These are phyloP conservation scores for Pichia cabralensis DNA, from an alignment of 805 yeast species.

Conservation along the genomic window DNA sequence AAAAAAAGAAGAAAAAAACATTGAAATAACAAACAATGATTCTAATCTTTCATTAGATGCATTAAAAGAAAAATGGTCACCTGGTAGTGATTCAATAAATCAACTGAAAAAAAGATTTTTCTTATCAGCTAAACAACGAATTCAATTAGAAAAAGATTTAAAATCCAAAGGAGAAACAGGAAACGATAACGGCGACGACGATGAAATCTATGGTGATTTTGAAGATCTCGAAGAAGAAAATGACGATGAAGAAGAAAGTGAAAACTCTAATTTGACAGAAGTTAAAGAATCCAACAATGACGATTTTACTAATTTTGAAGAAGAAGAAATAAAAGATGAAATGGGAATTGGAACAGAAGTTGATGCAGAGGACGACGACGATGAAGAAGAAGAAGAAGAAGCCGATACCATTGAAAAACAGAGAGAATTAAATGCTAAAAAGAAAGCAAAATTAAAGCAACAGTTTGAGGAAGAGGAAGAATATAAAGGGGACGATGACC, in stretches of 20 bases:
- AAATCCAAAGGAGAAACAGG: conserved; percentile 15
- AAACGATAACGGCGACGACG: conserved; percentile 16
- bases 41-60: conserved; percentile 27
- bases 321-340: conserved; percentile 36
- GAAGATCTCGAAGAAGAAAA: conserved; percentile 22
- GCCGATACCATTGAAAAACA: conserved; percentile 57
- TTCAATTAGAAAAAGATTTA: conserved; percentile 25
- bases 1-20: conserved; percentile 32
- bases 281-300: conserved; percentile 36
- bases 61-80: conserved; percentile 35
- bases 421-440: conserved; percentile 74
- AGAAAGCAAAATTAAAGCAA: conserved; percentile 77
- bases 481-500: conserved; percentile 64
- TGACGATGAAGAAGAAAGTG: conserved; percentile 37
- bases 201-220: conserved; percentile 28
- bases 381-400: conserved; percentile 31
- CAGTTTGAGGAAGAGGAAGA: conserved; percentile 85
- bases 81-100: conserved; percentile 28
- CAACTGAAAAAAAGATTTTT: conserved; percentile 39
- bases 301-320: conserved; percentile 48
- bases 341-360: conserved; percentile 23
- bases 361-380: conserved; percentile 29
- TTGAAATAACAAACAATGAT: conserved; percentile 31
- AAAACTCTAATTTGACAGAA: conserved; percentile 29
- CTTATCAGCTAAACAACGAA: conserved; percentile 38